These are phyloP conservation scores for Neonectria coccinea DNA, from an alignment of 2,329 filamentous ascomycete species.

Conservation along the genomic window DNA sequence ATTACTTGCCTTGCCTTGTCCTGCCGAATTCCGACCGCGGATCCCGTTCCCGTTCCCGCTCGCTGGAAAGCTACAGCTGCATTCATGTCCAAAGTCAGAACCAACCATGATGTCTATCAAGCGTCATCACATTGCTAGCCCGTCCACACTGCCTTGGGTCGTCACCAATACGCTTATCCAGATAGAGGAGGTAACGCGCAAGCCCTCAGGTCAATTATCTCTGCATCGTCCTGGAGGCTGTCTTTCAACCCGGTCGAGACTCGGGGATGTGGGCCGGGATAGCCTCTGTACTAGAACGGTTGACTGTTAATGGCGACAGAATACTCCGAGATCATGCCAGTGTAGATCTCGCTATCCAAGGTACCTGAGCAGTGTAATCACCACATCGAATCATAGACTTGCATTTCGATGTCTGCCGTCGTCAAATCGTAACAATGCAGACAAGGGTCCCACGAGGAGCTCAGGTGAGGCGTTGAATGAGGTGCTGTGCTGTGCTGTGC, in stretches of 20 bases:
- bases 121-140: neutral
- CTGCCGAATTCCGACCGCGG: neutral
- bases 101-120: neutral
- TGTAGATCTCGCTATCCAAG: neutral
- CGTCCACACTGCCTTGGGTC: neutral
- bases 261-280: constrained; percentile 7
- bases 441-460: constrained; percentile 1
- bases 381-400: neutral
- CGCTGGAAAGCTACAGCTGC: neutral
- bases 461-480: neutral
- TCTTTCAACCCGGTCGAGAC: constrained; percentile 1
- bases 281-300: neutral
- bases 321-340: neutral
- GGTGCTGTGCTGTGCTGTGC: constrained; percentile 12
- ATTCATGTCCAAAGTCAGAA: neutral
- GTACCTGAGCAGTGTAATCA: neutral
- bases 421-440: neutral
- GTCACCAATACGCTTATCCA: neutral
- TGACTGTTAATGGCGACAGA: neutral
- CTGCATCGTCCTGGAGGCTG: neutral
- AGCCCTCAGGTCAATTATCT: constrained; percentile 3
- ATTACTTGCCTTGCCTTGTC: neutral
- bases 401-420: neutral
- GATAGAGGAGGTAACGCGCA: constrained; percentile 2
- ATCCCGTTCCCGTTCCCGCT: constrained; percentile 1